Conservation (phyloP, 2,329 filamentous ascomycete species). For the Xylaria sp. region DNA sequence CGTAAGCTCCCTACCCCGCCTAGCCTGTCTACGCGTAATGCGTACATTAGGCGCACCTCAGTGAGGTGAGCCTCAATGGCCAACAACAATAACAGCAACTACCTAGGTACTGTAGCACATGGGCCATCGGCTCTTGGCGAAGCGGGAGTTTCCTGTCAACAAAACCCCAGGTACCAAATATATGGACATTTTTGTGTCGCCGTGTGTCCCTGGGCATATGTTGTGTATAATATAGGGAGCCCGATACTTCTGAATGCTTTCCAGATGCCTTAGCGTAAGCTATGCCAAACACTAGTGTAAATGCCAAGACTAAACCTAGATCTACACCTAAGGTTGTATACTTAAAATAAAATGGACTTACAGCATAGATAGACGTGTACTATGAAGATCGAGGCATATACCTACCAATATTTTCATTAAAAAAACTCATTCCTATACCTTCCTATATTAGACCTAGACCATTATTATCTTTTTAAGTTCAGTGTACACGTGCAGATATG, state of each 20-base stretch:
- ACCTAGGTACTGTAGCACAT: neutral
- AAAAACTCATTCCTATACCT: too few relatives aligned
- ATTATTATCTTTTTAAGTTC: too few relatives aligned
- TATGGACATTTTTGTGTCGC: neutral
- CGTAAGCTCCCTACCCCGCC: slow-evolving; percentile 24
- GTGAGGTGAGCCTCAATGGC: neutral
- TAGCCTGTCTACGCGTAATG: slow-evolving; percentile 15
- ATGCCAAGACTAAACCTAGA: slow-evolving; percentile 1
- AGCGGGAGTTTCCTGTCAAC: neutral
- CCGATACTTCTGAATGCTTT: neutral
- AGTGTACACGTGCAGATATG: too few relatives aligned
- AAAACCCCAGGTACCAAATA: neutral
- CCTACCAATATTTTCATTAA: neutral
- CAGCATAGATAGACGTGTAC: too few relatives aligned
- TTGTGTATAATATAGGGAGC: neutral
- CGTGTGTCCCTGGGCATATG: neutral
- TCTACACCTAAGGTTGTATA: neutral
- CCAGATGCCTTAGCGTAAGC: neutral
- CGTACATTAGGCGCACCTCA: neutral
- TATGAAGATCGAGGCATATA: neutral
- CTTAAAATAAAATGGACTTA: neutral
- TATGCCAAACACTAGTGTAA: slow-evolving; percentile 8
- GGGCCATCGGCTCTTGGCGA: neutral
- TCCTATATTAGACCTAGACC: too few relatives aligned
- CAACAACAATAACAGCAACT: neutral